Evolutionary conservation across 1,284 basidiomycete genomes (phyloP).

Genomic region (Rhodotorula sp.): DNA sequence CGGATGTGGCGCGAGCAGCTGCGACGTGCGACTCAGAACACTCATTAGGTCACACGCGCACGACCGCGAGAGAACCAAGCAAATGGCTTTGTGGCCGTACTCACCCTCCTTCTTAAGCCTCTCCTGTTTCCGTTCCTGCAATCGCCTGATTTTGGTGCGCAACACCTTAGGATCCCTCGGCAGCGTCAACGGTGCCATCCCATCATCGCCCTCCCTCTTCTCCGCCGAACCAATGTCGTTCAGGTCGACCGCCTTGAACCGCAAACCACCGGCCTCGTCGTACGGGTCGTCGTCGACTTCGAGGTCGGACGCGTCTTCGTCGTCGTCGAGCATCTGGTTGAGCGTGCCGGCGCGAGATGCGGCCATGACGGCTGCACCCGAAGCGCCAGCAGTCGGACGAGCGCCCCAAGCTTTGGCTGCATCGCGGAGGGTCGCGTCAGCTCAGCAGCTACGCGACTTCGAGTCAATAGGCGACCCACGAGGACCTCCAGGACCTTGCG

Average conservation of each 20-base stretch:
- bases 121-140: slow-evolving; percentile 33
- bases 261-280: slow-evolving; percentile 9
- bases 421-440: background rate
- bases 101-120: slow-evolving; percentile 28
- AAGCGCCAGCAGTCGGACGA: slow-evolving; percentile 9
- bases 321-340: slow-evolving; percentile 24
- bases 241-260: slow-evolving; percentile 33
- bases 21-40: background rate
- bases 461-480: too few relatives aligned
- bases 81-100: background rate
- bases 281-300: slow-evolving; percentile 29
- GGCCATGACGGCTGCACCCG: slow-evolving; percentile 39
- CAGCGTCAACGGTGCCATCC: slow-evolving; percentile 42
- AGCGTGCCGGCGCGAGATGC: slow-evolving; percentile 33
- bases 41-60: background rate
- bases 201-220: slow-evolving; percentile 23
- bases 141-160: slow-evolving; percentile 33
- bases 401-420: slow-evolving; percentile 27
- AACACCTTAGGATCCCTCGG: slow-evolving; percentile 41
- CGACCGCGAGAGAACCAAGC: too few relatives aligned
- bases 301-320: slow-evolving; percentile 35
- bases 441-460: too few relatives aligned
- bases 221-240: slow-evolving; percentile 38
- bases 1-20: slow-evolving; percentile 13
- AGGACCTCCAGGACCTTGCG: slow-evolving; percentile 38